Base-by-base conservation (phyloP, 495 filamentous ascomycete species). In the Penicillium canariense region DNA sequence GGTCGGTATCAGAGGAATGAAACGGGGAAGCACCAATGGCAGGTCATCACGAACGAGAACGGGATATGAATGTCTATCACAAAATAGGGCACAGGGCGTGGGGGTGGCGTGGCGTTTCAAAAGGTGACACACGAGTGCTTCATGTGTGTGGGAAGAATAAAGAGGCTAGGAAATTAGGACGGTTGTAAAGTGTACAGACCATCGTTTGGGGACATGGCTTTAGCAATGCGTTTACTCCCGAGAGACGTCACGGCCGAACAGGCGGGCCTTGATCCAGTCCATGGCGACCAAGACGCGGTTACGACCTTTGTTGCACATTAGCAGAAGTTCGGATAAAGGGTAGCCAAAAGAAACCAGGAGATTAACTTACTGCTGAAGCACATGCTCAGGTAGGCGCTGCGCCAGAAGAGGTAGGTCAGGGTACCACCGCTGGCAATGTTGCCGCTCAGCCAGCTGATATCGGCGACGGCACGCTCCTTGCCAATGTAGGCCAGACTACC, bases 351-450 rank as follows among this genome's bases (percentile, higher is more conserved):
- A n/a, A n/a, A n/a, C n/a, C n/a, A n/a, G n/a, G 28, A 22, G 17
- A 2, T 30, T 18, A 63, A 86, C 88, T 81, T 82, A 90, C 89
- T 89, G 83, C 91, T 96, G 72, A 97, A 99, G 83, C 92, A 97
- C 94, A 99, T 99, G 82, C 87, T 95, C 73, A 99, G 77, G 72
- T 99, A 99, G 47, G 94, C 95, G 68, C 87, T 91, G 71, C 90
- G 81, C 94, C 94, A 98, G 84, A 98, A 97, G 61, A 97, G 83
- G 67, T 85, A 90, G 46, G 87, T 91, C 68, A 91, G 75, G 62
- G 83, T 87, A 66, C 90, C 89, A 65, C 89, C 89, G 47, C 84
- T 86, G 35, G 91, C 89, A 63, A 97, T 82, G 75, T 99, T 99
- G 65, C 95, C 95, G 68, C 91, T 94, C 75, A 94, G 82, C 91